Evolutionary conservation across 2,329 filamentous ascomycete species (phyloP).

Genomic region (Arthrinium puccinioides): DNA sequence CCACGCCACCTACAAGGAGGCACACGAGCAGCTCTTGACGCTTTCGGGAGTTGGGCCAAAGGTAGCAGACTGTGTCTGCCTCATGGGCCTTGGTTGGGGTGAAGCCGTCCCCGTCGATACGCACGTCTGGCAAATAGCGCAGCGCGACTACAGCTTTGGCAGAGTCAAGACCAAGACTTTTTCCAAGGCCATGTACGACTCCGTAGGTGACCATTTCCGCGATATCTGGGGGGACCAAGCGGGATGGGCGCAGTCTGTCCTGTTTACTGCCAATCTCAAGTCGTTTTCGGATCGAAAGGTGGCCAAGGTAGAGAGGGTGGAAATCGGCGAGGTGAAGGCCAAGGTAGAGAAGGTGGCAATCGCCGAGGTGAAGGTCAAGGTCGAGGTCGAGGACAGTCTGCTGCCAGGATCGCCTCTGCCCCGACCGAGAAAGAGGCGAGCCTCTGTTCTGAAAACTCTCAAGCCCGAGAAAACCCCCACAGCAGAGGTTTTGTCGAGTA

Average conservation of each 20-base stretch:
- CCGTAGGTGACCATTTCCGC: conserved; percentile 84
- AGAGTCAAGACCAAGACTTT: conserved; percentile 77
- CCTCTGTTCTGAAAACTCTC: conserved; percentile 4
- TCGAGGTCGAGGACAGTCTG: conserved; percentile 3
- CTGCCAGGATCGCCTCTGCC: too few relatives aligned
- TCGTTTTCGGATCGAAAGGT: conserved; percentile 66
- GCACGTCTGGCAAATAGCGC: conserved; percentile 97
- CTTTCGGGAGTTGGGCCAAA: conserved; percentile 92
- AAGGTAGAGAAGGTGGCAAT: conserved; percentile 13
- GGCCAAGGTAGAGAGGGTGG: conserved; percentile 24
- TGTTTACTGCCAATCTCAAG: conserved; percentile 89
- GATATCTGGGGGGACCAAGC: conserved; percentile 87
- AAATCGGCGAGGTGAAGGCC: conserved; percentile 17
- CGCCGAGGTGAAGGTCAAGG: conserved; percentile 11
- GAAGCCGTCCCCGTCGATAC: conserved; percentile 95
- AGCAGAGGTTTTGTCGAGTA: too few relatives aligned
- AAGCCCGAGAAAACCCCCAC: not conserved
- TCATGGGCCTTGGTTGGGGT: conserved; percentile 95
- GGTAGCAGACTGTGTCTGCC: conserved; percentile 90
- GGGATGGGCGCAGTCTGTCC: conserved; percentile 94
- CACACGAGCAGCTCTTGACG: conserved; percentile 71
- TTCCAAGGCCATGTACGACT: conserved; percentile 82
- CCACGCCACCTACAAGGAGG: conserved; percentile 62
- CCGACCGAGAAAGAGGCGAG: conserved; percentile 13
- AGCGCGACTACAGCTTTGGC: conserved; percentile 89